Percentiles rank a stretch among this genome's conserved stretches.
These are phyloP conservation scores for Sechiopsis laciniata DNA, from an alignment of 306 rosid genomes.

Conservation along the genomic window DNA sequence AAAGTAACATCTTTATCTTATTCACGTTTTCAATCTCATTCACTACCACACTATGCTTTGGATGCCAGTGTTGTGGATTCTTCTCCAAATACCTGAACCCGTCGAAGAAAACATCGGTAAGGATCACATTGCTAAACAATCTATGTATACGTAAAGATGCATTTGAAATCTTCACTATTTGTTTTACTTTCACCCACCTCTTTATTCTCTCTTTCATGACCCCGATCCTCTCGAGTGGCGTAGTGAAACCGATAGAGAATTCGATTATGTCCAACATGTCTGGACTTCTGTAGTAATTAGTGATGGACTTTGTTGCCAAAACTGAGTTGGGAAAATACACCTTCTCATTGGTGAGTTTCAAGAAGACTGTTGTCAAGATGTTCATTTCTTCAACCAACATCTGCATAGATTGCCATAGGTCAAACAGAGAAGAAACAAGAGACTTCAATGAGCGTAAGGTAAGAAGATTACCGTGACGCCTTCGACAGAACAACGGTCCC, in stretches of 20 bases:
- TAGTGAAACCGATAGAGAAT: slow-evolving; percentile 57
- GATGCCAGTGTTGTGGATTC: slow-evolving; percentile 63
- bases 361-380: slow-evolving; percentile 75
- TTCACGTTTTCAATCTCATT: slow-evolving; percentile 65
- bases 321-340: slow-evolving; percentile 83
- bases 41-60: slow-evolving; percentile 46
- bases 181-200: slow-evolving; percentile 35
- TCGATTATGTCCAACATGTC: slow-evolving; percentile 63
- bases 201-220: slow-evolving; percentile 46
- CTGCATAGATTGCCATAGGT: slow-evolving; percentile 33
- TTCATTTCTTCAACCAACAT: slow-evolving; percentile 93
- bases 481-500: slow-evolving; percentile 80
- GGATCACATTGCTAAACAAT: not conserved
- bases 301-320: slow-evolving; percentile 71
- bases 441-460: not conserved
- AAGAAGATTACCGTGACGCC: slow-evolving; percentile 61
- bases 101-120: slow-evolving; percentile 15
- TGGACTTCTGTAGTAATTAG: slow-evolving; percentile 83
- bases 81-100: slow-evolving; percentile 59
- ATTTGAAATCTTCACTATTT: not conserved
- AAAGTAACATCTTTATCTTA: slow-evolving; percentile 54
- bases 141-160: not conserved
- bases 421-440: slow-evolving; percentile 10
- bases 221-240: slow-evolving; percentile 67
- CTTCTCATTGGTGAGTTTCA: slow-evolving; percentile 75